phyloP scores from a whole-genome alignment of 129 eudicot genomes.

The Tagetes erecta region DNA sequence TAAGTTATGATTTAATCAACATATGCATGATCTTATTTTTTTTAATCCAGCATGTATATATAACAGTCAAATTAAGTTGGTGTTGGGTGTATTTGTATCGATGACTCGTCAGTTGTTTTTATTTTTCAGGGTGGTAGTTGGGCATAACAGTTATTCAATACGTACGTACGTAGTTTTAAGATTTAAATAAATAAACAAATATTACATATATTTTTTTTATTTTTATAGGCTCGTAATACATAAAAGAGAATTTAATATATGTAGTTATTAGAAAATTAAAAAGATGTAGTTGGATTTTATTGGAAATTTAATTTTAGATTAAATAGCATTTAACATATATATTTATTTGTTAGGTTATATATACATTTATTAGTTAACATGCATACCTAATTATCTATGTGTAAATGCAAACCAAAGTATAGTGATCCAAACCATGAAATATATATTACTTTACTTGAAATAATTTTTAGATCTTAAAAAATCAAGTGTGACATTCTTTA shows the following conservation, averaged over 20 bases:
- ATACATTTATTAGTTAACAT: background rate
- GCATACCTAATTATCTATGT: background rate
- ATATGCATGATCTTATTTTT: background rate
- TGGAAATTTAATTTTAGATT: constrained; percentile 15
- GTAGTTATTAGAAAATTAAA: background rate
- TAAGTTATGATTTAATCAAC: background rate
- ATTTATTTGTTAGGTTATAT: background rate
- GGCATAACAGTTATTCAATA: constrained; percentile 1
- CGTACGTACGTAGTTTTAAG: background rate
- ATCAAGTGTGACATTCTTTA: no score
- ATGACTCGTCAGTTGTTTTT: background rate
- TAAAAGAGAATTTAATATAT: constrained; percentile 15
- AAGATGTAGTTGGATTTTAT: constrained; percentile 3
- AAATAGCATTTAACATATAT: constrained; percentile 4
- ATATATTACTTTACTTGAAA: no score
- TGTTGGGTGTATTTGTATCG: constrained; percentile 10
- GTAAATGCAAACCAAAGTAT: background rate
- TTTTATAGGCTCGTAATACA: background rate
- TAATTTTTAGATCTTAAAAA: no score
- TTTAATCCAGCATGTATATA: background rate
- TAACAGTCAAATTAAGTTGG: background rate
- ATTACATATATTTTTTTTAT: background rate
- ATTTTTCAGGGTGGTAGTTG: constrained; percentile 8
- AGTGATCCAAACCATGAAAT: no score
- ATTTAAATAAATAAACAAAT: background rate